Base-by-base conservation (phyloP, 805 yeast species). In the Ogataea trehaloabstinens region DNA sequence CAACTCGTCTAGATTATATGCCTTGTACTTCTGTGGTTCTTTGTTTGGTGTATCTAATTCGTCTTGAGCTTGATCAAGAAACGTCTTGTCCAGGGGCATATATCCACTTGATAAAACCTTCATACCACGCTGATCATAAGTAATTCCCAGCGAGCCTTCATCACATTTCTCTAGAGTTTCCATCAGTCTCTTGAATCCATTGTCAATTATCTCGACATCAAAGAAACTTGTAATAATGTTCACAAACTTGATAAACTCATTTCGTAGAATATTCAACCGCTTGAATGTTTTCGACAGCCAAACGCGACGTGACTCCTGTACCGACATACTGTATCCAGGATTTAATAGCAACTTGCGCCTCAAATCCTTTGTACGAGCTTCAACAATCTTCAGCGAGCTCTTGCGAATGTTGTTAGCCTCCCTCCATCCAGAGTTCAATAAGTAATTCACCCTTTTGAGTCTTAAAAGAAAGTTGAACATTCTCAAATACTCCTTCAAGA, bases 401-500 rank as follows among this genome's bases (percentile, higher is more conserved):
- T 61, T 56, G 11, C 58, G 46, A n/a, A 68, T 22, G 34, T 54
- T 51, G 37, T 55, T 67, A 2, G 63, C 58, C 16, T 60, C 53
- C 20, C 56, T 54, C 86, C 84, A 79, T 19, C 69, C 66, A 4
- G 50, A 48, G 37, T 71, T 70, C 41, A 85, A 66, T 39, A 78
- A 63, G 50, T 65, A 71, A 15, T 74, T 72, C 12, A 82, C 71
- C 45, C 86, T 81, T 43, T 81, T 77, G 17, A 91, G 63, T 48
- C 83, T 76, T 88, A 96, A 86, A 28, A 93, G 60, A 53, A 88
- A 86, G 51, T 89, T 87, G 68, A 91, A 93, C 47, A 90, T 75
- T 49, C 85, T 74, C 36, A 88, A 66, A 57, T 91, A 91, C 37
- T 78, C 85, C 40, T 69, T 69, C 34, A 71, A 70, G 15, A 70